A percentile compares a stretch with the other conserved stretches of the same genome.
These are phyloP conservation scores for Brassica napus DNA, from an alignment of 345 rosid species.

Conservation along the genomic window Da-Ae NC_063448.1:52109001-52109500, in stretches of 20 bases:
- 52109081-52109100: not conserved
- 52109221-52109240: not conserved
- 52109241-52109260: not conserved
- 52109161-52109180: not conserved
- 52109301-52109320: not conserved
- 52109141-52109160: not conserved
- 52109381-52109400: constrained; percentile 16
- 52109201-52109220: not conserved
- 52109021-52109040: not conserved
- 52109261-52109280: not conserved
- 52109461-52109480: not conserved
- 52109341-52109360: not conserved
- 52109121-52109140: not conserved
- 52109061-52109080: not conserved
- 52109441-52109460: constrained; percentile 24
- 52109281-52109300: not conserved
- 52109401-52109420: constrained; percentile 13
- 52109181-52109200: not conserved
- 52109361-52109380: not conserved
- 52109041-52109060: constrained; percentile 1
- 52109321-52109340: not conserved
- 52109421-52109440: constrained; percentile 36
- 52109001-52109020: constrained; percentile 1
- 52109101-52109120: not conserved
- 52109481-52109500: constrained; percentile 26